Conservation (phyloP, 805 yeast genomes). For the Pichia paraexigua region DNA sequence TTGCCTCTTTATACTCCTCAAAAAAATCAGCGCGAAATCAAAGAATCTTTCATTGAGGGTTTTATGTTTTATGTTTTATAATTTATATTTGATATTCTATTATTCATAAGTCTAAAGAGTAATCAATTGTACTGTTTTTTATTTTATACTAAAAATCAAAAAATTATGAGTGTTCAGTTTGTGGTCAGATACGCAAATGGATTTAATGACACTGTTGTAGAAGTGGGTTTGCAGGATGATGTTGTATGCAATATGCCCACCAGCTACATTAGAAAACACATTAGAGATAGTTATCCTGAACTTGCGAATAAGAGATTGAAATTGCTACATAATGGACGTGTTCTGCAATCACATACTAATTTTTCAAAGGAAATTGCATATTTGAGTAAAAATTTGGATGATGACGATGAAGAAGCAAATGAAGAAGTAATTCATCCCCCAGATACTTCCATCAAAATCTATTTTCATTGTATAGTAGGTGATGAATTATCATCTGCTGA, state of each 20-base stretch:
- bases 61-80: background rate
- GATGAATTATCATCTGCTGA: constrained; percentile 49
- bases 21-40: background rate
- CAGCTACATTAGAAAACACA: constrained; percentile 33
- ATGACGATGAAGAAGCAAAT: constrained; percentile 1
- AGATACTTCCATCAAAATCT: constrained; percentile 32
- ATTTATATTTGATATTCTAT: too few species aligned
- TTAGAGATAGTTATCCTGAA: constrained; percentile 28
- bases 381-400: constrained; percentile 1
- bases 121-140: too few species aligned
- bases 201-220: constrained; percentile 34
- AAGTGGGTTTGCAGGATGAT: constrained; percentile 18
- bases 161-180: constrained; percentile 8
- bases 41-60: background rate
- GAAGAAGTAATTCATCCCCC: constrained; percentile 8
- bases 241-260: constrained; percentile 29
- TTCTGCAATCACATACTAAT: constrained; percentile 48
- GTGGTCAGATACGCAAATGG: constrained; percentile 41
- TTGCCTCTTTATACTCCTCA: background rate
- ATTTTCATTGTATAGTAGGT: constrained; percentile 76
- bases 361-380: constrained; percentile 41
- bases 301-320: constrained; percentile 43
- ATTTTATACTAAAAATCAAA: background rate
- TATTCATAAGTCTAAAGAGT: too few species aligned
- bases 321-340: constrained; percentile 62